Conservation (phyloP, 2,329 filamentous ascomycete genomes). For the Cladobotryum protrusum region DNA sequence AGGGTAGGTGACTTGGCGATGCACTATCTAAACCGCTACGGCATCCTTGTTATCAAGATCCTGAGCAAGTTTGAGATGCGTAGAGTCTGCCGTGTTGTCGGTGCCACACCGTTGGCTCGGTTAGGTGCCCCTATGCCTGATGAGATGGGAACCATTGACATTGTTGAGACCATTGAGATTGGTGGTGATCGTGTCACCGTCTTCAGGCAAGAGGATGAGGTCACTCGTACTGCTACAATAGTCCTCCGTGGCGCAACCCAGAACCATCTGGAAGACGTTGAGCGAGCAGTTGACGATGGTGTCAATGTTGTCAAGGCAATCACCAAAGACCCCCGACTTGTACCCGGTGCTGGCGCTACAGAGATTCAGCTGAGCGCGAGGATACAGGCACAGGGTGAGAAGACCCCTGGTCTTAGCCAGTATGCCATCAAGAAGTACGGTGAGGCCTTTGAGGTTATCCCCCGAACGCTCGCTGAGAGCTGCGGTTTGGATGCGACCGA, state of each 20-base stretch:
- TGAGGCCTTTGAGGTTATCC: slow-evolving; percentile 95
- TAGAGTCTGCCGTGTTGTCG: slow-evolving; percentile 89
- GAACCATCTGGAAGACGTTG: slow-evolving; percentile 95
- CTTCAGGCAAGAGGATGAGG: slow-evolving; percentile 92
- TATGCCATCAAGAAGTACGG: slow-evolving; percentile 97
- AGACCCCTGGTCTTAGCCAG: slow-evolving; percentile 85
- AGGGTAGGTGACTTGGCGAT: slow-evolving; percentile 93
- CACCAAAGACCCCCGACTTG: slow-evolving; percentile 83
- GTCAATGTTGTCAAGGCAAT: slow-evolving; percentile 99
- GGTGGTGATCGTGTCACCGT: slow-evolving; percentile 97
- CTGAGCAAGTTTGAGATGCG: slow-evolving; percentile 97
- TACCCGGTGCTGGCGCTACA: slow-evolving; percentile 89
- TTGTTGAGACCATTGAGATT: slow-evolving; percentile 96
- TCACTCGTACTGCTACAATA: slow-evolving; percentile 86
- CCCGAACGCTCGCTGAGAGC: slow-evolving; percentile 87
- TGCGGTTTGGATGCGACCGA: slow-evolving; percentile 97
- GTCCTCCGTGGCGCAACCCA: slow-evolving; percentile 93
- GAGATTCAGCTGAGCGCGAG: slow-evolving; percentile 92
- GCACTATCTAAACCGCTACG: slow-evolving; percentile 96
- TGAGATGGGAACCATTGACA: slow-evolving; percentile 91
- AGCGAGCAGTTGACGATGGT: slow-evolving; percentile 94
- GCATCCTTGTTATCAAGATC: slow-evolving; percentile 93
- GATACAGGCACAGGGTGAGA: slow-evolving; percentile 84
- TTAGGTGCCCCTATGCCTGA: slow-evolving; percentile 99
- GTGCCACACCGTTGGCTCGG: slow-evolving; percentile 90